Conservation (phyloP, 2,329 filamentous ascomycete genomes). For the Lasiodiplodia theobromae region DNA sequence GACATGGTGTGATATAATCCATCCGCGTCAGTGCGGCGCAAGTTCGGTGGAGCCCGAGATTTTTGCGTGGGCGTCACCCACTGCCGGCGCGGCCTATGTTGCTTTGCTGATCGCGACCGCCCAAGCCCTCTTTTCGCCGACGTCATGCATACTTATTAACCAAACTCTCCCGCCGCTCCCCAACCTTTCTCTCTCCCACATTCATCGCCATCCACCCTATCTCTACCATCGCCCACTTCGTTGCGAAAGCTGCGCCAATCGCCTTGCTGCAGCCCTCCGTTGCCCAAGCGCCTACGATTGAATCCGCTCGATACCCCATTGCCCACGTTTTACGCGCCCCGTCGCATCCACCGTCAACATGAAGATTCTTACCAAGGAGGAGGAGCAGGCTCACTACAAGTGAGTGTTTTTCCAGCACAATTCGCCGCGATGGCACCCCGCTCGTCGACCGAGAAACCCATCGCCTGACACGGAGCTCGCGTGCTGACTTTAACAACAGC, state of each 20-base stretch:
- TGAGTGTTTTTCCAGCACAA: conserved; percentile 38
- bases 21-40: background rate
- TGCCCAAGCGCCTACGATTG: background rate
- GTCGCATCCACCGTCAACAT: conserved; percentile 59
- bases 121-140: conserved; percentile 5
- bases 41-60: conserved; percentile 8
- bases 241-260: background rate
- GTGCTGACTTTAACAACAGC: conserved; percentile 45
- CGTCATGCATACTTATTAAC: conserved; percentile 25
- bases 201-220: background rate
- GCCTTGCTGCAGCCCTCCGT: background rate
- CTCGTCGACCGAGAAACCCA: background rate
- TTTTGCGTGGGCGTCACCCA: conserved; percentile 5
- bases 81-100: background rate
- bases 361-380: conserved; percentile 96
- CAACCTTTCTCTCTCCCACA: background rate
- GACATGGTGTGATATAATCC: conserved; percentile 23
- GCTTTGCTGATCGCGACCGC: background rate
- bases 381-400: conserved; percentile 86
- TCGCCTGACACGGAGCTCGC: conserved; percentile 5
- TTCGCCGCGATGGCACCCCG: background rate
- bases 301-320: conserved; percentile 1
- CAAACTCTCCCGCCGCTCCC: background rate
- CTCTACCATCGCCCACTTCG: background rate
- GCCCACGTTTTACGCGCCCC: background rate